Evolutionary conservation across 352 stramenopile genomes (phyloP).

Genomic region (Globisporangium splendens): DNA sequence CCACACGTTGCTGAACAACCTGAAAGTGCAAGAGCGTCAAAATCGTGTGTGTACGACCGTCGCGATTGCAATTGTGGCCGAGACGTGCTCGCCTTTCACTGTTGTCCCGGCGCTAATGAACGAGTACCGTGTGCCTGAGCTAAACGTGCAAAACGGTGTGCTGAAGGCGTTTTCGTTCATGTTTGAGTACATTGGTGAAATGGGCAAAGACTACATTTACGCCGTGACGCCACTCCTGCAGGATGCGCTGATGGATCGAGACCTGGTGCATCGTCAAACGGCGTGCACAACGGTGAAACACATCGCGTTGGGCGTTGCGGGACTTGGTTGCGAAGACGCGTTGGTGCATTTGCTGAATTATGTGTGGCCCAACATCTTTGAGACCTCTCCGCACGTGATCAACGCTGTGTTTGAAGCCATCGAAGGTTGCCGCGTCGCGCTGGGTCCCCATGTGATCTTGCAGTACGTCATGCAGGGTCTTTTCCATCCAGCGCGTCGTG

Average conservation of each 20-base stretch:
- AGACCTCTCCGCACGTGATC: slow-evolving; percentile 98
- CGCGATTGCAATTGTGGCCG: slow-evolving; percentile 99
- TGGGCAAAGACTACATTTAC: slow-evolving; percentile 99
- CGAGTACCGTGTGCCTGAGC: slow-evolving; percentile 98
- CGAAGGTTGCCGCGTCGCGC: slow-evolving; percentile 94
- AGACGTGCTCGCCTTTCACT: slow-evolving; percentile 99
- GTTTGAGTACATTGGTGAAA: slow-evolving; percentile 99
- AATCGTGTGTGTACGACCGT: slow-evolving; percentile 99
- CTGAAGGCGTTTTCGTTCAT: slow-evolving; percentile 99
- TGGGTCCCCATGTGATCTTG: slow-evolving; percentile 96
- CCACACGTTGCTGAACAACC: slow-evolving; percentile 98
- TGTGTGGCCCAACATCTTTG: slow-evolving; percentile 99
- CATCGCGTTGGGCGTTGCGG: slow-evolving; percentile 94
- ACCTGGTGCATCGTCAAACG: slow-evolving; percentile 98
- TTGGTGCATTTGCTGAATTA: slow-evolving; percentile 98
- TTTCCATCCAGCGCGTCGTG: slow-evolving; percentile 97
- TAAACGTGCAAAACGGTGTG: slow-evolving; percentile 99
- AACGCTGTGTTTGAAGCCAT: slow-evolving; percentile 98
- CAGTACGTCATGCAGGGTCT: slow-evolving; percentile 98
- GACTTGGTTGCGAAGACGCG: slow-evolving; percentile 97
- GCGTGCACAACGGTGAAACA: slow-evolving; percentile 98
- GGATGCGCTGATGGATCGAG: slow-evolving; percentile 98
- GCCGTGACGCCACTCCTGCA: slow-evolving; percentile 97
- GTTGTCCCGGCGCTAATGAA: slow-evolving; percentile 99
- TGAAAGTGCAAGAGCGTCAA: slow-evolving; percentile 99